Evolutionary conservation across 371 early-diverging fungal genomes (phyloP), one percentile per base, ranked within the genome.

Genomic region (Saksenaea oblongispora): DNA sequence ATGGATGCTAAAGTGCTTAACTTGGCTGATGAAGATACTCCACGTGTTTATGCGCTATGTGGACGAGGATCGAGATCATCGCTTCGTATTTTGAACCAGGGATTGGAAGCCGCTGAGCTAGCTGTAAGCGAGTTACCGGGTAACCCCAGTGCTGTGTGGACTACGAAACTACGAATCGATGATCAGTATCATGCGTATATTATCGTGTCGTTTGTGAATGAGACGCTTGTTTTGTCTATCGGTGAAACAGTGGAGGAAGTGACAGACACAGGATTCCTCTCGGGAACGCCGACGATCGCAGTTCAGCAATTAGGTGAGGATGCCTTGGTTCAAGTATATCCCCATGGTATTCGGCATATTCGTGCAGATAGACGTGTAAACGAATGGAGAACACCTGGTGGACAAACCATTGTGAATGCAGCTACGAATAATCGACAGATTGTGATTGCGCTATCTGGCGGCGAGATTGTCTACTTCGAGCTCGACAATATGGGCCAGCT

Each of bases 181-280:
- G 91, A 91, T 53, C 81, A 84, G 64, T 87, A 71, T 66, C 95
- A 95, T 55, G 84, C 92, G 1, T 95, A 91, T 67, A 98, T 98
- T 61, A 89, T 97, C 14, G 95, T 97, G 0, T 94, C 96, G 0
- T 98, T 99, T 71, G 84, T 87, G 3, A 94, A 96, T 67, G 94
- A 94, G 4, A 99, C 98, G 0, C 78, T 98, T 36, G 96, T 95
- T 2, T 80, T 99, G 24, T 87, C 91, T 1, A 93, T 97, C 72
- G 97, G 95, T 4, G 98, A 97, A 68, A 95, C 93, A 1, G 95
- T 97, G 2, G 96, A 95, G 70, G 98, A 98, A 76, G 95, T 94
- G 4, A 83, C 88, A 0, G 98, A 96, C 69, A 90, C 95, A 0
- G 97, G 95, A 2, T 90, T 98, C 66, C 66, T 92, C 54, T 87